phyloP scores from a whole-genome alignment of 768 basidiomycete genomes.

The Auriscalpium vulgare region DNA sequence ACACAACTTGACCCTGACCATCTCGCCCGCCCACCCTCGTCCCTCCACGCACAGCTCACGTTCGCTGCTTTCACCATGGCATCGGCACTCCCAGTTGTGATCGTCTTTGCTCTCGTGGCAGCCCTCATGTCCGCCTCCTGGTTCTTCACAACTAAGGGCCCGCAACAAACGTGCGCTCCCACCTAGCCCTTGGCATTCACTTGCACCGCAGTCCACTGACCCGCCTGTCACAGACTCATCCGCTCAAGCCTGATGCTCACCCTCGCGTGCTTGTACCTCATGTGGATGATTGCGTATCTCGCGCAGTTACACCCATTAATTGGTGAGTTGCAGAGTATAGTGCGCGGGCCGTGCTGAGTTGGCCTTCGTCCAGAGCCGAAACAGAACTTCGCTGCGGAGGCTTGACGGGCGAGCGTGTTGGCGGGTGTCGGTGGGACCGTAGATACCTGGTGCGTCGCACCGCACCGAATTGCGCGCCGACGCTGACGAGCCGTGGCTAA shows the following conservation, averaged over 20 bases:
- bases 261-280: constrained; percentile 78
- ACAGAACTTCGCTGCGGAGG: constrained; percentile 16
- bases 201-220: not conserved
- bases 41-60: not conserved
- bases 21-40: not conserved
- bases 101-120: constrained; percentile 56
- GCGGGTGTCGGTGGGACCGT: not conserved
- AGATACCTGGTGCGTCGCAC: not conserved
- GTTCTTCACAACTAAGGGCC: constrained; percentile 75
- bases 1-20: too few relatives aligned
- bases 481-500: not conserved
- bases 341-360: not conserved
- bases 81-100: constrained; percentile 58
- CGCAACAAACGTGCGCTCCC: constrained; percentile 78
- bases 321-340: constrained; percentile 35
- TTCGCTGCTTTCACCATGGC: constrained; percentile 39
- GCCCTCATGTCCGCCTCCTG: constrained; percentile 59
- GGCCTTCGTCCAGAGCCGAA: constrained; percentile 1
- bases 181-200: not conserved
- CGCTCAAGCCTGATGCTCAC: constrained; percentile 76
- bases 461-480: too few relatives aligned
- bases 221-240: constrained; percentile 48
- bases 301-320: constrained; percentile 90
- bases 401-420: constrained; percentile 5
- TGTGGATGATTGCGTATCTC: constrained; percentile 98